Conservation (phyloP, 2,329 filamentous ascomycete species). For the Arthrocladium fulminans region DNA sequence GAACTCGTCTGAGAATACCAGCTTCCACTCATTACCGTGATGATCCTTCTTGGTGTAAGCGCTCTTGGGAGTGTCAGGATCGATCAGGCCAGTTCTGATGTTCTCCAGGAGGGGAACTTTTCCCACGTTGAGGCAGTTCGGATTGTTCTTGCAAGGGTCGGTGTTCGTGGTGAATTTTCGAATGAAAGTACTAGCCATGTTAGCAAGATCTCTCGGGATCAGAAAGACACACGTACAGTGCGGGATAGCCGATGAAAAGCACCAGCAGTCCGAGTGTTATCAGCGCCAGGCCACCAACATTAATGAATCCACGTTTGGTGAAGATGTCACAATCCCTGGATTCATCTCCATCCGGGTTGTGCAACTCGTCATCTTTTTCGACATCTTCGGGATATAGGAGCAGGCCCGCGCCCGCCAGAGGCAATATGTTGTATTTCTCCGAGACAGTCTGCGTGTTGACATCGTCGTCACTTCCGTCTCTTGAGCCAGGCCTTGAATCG, state of each 20-base stretch:
- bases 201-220: not conserved
- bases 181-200: conserved; percentile 47
- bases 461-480: conserved; percentile 53
- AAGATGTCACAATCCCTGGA: conserved; percentile 56
- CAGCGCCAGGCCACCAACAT: conserved; percentile 54
- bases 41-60: conserved; percentile 48
- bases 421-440: conserved; percentile 64
- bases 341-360: conserved; percentile 60
- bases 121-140: conserved; percentile 44
- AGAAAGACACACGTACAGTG: conserved; percentile 47
- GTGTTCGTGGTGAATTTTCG: conserved; percentile 33
- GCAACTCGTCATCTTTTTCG: conserved; percentile 63
- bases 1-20: conserved; percentile 68
- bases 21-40: conserved; percentile 53
- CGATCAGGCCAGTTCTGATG: conserved; percentile 52
- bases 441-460: conserved; percentile 65
- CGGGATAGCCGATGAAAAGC: conserved; percentile 61
- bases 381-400: conserved; percentile 63
- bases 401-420: conserved; percentile 49
- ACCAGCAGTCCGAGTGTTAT: conserved; percentile 53
- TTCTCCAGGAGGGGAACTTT: conserved; percentile 49
- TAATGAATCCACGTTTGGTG: conserved; percentile 54
- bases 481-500: conserved; percentile 44
- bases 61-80: conserved; percentile 56
- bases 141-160: conserved; percentile 31